Base-by-base conservation (phyloP, 192 early-diverging fungal species). In the Umbelopsis vinacea region DNA sequence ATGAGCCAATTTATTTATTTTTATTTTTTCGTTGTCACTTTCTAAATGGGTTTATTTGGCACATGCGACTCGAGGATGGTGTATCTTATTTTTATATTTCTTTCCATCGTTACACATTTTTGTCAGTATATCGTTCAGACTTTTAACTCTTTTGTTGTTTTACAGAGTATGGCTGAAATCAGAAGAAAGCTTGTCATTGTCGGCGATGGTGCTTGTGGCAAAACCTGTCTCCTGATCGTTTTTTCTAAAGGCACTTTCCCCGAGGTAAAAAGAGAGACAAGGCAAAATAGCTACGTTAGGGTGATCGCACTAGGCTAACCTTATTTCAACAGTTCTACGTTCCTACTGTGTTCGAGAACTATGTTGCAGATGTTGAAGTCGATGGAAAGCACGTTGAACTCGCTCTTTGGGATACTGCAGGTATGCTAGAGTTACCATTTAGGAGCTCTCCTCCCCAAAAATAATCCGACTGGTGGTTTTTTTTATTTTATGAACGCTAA, bases 311-410 rank as follows among this genome's bases (percentile, higher is more conserved):
- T 3, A 12, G 10, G 53, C 26, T 21, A n/a, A 26, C 66, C 47
- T 69, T 26, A 68, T 24, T 43, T 68, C 29, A 22, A 40, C 60
- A 74, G 81, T 79, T 85, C 40, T 93, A 95, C 79, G 88, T 92
- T 29, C 97, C 97, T 11, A 98, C 97, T 2, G 93, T 97, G 46
- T 98, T 97, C 83, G 96, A 99, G 69, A 97, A 93, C 84, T 94
- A 91, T 72, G 92, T 98, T 53, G 89, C 91, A 38, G 95, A 97
- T 71, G 87, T 99, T 66, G 87, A 92, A 69, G 89, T 92, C 43
- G 92, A 97, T 79, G 92, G 91, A 74, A 92, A 90, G 76, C 83
- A 83, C 46, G 92, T 97, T 17, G 92, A 97, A 81, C 83, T 99
- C 38, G 94, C 92, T 45, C 82, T 98, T 22, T 99, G 96, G 95